phyloP scores from a whole-genome alignment of 129 eudicot genomes.

The Gnaphalium uliginosum region DNA sequence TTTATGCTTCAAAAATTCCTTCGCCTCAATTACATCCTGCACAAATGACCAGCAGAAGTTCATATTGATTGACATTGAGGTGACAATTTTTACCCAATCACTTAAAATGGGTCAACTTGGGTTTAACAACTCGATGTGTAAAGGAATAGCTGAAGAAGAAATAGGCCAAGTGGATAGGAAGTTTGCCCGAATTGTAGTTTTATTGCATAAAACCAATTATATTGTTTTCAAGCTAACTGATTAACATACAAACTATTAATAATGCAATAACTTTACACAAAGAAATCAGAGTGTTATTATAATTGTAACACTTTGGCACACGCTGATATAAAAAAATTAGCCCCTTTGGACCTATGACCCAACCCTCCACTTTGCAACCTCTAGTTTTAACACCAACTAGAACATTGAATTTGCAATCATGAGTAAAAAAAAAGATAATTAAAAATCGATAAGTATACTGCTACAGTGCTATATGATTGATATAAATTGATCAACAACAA shows the following conservation, averaged over 20 bases:
- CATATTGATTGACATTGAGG: too few species aligned
- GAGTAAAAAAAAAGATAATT: background rate
- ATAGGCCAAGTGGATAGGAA: background rate
- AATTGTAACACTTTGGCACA: too few species aligned
- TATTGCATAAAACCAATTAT: background rate
- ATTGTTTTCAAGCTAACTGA: too few species aligned
- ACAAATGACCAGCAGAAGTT: background rate
- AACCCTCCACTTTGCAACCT: background rate
- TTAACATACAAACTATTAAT: background rate
- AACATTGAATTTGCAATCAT: background rate
- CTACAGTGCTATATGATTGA: too few species aligned
- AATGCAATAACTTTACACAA: background rate
- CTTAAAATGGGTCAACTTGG: background rate
- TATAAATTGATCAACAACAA: background rate
- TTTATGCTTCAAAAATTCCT: slow-evolving; percentile 44
- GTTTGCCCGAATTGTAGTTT: background rate
- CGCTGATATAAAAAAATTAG: background rate
- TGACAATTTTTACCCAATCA: background rate
- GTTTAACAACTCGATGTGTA: background rate
- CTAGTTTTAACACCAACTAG: background rate
- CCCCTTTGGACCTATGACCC: background rate
- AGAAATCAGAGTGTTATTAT: too few species aligned
- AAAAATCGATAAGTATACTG: background rate
- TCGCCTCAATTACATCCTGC: slow-evolving; percentile 47
- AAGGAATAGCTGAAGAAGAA: background rate